These are phyloP conservation scores for Xylaria curta DNA, from an alignment of 495 filamentous ascomycete genomes.

Conservation along the genomic window DNA sequence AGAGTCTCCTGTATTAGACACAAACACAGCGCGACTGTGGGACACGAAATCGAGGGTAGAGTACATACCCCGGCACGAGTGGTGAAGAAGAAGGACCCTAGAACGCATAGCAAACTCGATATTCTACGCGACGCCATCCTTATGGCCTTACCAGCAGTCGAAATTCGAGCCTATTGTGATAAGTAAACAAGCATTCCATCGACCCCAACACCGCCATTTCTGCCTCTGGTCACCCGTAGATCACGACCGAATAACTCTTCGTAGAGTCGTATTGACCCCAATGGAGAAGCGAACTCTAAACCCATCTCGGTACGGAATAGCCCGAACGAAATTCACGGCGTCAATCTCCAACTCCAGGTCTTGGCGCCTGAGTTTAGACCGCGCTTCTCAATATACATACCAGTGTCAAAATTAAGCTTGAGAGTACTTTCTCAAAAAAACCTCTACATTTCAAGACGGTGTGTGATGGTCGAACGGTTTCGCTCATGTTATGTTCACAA, in stretches of 20 bases:
- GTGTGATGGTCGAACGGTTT: not conserved
- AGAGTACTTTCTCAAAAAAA: not conserved
- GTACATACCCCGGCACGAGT: not conserved
- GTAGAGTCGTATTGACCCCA: not conserved
- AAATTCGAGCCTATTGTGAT: not conserved
- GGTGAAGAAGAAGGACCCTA: not conserved
- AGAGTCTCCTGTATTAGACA: no score
- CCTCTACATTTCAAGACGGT: not conserved
- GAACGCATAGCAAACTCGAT: not conserved
- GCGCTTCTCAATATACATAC: not conserved
- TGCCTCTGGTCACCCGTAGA: not conserved
- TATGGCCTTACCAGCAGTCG: not conserved
- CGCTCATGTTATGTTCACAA: not conserved
- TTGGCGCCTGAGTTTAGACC: not conserved
- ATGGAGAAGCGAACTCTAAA: not conserved
- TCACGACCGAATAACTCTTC: not conserved
- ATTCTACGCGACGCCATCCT: not conserved
- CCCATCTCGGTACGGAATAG: not conserved
- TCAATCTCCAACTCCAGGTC: conserved; percentile 1
- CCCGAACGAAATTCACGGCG: not conserved
- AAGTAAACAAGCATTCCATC: not conserved
- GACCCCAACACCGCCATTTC: not conserved
- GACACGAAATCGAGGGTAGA: not conserved
- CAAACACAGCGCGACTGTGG: not conserved
- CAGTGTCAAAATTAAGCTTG: not conserved